Base-by-base conservation (phyloP, 2,329 filamentous ascomycete species). In the Sporothrix phasma region DNA sequence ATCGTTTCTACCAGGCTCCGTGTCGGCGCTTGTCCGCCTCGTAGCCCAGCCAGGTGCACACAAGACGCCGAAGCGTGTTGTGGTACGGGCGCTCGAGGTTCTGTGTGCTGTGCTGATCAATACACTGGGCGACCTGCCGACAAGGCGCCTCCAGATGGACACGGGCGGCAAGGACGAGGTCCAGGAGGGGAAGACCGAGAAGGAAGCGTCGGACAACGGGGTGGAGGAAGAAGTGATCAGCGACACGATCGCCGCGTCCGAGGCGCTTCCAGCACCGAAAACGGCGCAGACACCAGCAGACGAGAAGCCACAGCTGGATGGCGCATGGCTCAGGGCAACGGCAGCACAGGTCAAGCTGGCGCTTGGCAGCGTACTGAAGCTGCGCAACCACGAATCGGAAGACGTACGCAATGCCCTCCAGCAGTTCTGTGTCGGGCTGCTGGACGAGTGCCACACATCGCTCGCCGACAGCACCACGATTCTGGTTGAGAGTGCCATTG, bases 1-100 rank as follows among this genome's bases (percentile, higher is more conserved):
- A 10, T 92, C 84, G 66, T 94, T 99, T 71, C 80, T 97, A 47
- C 94, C 95, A 0, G 91, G 92, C 10, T 90, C 90, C 0, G 84
- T 96, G 0, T 97, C 94, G 3, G 85, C 86, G 1, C 77, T 99
- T 26, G 87, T 88, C 2, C 92, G 88, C 70, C 78, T 91, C 0
- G 76, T 96, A 60, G 87, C 88, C 4, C 85, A 85, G 0, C 88
- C 87, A 0, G 84, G 82, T 46, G 80, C 82, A 11, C 76, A 79
- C 51, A 84, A 81, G 69, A 74, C 73, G 0, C 74, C 75, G 51
- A 86, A 81, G 68, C 83, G 81, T 46, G 82, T 95, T 0, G 77
- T 97, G 6, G 76, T 86, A 26, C 77, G 77, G 63, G 84, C 84
- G 19, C 72, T 95, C 7, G 76, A 82, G 7, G 78, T 84, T 0